Conservation (phyloP, 2,329 filamentous ascomycete species). For the Colletotrichum camelliae region DNA sequence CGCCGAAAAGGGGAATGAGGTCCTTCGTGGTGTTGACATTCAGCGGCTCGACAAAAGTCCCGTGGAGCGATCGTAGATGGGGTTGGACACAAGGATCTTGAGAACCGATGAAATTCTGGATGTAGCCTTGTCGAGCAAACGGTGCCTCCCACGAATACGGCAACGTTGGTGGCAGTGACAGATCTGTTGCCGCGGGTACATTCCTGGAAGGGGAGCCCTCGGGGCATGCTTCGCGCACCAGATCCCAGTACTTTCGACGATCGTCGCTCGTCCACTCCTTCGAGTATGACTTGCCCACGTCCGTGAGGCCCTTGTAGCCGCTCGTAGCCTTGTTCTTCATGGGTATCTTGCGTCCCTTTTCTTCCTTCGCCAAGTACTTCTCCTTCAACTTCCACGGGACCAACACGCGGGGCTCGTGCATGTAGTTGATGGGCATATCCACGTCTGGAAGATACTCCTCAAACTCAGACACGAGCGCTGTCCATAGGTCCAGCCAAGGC, state of each 20-base stretch:
- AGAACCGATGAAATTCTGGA: slow-evolving; percentile 63
- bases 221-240: slow-evolving; percentile 61
- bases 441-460: slow-evolving; percentile 64
- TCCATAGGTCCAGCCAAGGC: slow-evolving; percentile 54
- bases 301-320: slow-evolving; percentile 44
- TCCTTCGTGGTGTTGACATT: slow-evolving; percentile 57
- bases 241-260: slow-evolving; percentile 57
- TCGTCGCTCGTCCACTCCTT: slow-evolving; percentile 16
- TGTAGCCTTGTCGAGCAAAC: slow-evolving; percentile 51
- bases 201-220: slow-evolving; percentile 56
- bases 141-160: slow-evolving; percentile 37
- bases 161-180: slow-evolving; percentile 35
- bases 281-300: slow-evolving; percentile 37
- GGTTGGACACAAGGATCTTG: slow-evolving; percentile 66
- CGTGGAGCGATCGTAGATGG: slow-evolving; percentile 55
- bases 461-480: slow-evolving; percentile 55
- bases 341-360: slow-evolving; percentile 45
- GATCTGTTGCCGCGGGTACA: slow-evolving; percentile 33
- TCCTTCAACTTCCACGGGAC: slow-evolving; percentile 64
- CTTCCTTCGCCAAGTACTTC: slow-evolving; percentile 53
- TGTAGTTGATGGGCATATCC: slow-evolving; percentile 69
- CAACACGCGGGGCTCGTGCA: slow-evolving; percentile 68
- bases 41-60: slow-evolving; percentile 61
- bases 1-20: slow-evolving; percentile 65
- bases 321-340: slow-evolving; percentile 48